These are phyloP conservation scores for Pichia nanzhaoensis DNA, from an alignment of 805 yeast genomes.

Conservation along the genomic window DNA sequence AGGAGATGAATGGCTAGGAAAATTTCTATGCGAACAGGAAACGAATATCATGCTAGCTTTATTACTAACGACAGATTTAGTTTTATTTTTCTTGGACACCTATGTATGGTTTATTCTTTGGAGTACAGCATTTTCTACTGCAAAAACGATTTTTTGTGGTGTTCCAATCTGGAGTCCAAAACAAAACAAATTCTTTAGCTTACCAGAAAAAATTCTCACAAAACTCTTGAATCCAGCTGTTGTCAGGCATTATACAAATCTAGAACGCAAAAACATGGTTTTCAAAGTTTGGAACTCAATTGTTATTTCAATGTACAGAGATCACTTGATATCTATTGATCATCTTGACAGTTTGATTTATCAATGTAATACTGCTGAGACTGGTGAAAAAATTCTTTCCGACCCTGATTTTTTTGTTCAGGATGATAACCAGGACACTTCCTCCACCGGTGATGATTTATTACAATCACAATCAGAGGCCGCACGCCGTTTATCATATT, in stretches of 20 bases:
- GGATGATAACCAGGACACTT: constrained; percentile 59
- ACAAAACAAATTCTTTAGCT: constrained; percentile 69
- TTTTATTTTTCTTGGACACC: constrained; percentile 71
- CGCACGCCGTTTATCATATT: constrained; percentile 73
- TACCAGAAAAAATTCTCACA: constrained; percentile 70
- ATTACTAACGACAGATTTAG: constrained; percentile 54
- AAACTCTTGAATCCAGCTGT: constrained; percentile 49
- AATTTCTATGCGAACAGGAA: constrained; percentile 46
- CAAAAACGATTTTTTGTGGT: constrained; percentile 61
- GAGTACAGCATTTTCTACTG: constrained; percentile 67
- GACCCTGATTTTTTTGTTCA: constrained; percentile 78
- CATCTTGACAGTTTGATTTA: constrained; percentile 63
- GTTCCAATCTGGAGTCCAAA: constrained; percentile 86
- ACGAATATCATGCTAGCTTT: constrained; percentile 49
- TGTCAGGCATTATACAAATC: constrained; percentile 27
- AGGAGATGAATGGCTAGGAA: constrained; percentile 55
- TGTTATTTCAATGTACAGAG: constrained; percentile 76
- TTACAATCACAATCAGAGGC: constrained; percentile 69
- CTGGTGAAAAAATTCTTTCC: constrained; percentile 39
- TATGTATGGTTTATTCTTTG: constrained; percentile 82
- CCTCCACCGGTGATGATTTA: constrained; percentile 42
- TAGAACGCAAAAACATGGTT: constrained; percentile 46
- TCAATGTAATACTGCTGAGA: constrained; percentile 36
- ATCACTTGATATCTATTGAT: constrained; percentile 68
- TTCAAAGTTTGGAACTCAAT: constrained; percentile 81